A percentile compares a stretch with the other conserved stretches of the same genome.
phyloP scores from a whole-genome alignment of 2,329 filamentous ascomycete genomes.

The Talaromyces sp. region DNA sequence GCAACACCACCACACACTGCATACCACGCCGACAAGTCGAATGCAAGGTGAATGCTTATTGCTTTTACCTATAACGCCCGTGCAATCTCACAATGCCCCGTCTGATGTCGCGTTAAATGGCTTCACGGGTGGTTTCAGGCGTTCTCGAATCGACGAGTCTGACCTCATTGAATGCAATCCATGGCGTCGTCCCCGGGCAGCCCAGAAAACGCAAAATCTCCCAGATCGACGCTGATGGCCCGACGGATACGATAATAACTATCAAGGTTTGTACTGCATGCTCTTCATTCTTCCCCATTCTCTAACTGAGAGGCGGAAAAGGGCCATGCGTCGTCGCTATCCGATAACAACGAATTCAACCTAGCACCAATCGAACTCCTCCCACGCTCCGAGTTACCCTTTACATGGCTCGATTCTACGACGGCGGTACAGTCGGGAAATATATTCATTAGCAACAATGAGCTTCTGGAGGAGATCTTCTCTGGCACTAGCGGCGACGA shows the following conservation, averaged over 20 bases:
- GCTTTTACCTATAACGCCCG: neutral
- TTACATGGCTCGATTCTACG: conserved; percentile 34
- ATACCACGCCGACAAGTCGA: neutral
- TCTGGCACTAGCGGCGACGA: conserved; percentile 13
- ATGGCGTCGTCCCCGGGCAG: conserved; percentile 17
- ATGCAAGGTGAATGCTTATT: neutral
- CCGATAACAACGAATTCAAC: conserved; percentile 27
- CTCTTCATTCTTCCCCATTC: neutral
- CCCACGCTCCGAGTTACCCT: conserved; percentile 30
- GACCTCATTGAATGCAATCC: conserved; percentile 27
- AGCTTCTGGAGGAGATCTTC: conserved; percentile 27
- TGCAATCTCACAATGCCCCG: neutral
- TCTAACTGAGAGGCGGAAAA: conserved; percentile 10
- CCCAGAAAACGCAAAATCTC: conserved; percentile 31
- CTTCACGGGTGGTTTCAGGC: conserved; percentile 25
- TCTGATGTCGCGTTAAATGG: conserved; percentile 28
- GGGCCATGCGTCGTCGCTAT: conserved; percentile 31
- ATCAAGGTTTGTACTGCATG: conserved; percentile 25
- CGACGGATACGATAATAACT: conserved; percentile 14
- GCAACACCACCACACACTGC: neutral
- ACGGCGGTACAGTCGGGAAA: conserved; percentile 27
- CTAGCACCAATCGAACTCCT: conserved; percentile 32
- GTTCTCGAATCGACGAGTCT: conserved; percentile 29
- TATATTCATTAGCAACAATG: conserved; percentile 34
- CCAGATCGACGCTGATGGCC: conserved; percentile 8